A percentile compares a stretch with the other conserved stretches of the same genome.
Conservation (phyloP, 2,329 filamentous ascomycete genomes). For the Colletotrichum sp. region DNA sequence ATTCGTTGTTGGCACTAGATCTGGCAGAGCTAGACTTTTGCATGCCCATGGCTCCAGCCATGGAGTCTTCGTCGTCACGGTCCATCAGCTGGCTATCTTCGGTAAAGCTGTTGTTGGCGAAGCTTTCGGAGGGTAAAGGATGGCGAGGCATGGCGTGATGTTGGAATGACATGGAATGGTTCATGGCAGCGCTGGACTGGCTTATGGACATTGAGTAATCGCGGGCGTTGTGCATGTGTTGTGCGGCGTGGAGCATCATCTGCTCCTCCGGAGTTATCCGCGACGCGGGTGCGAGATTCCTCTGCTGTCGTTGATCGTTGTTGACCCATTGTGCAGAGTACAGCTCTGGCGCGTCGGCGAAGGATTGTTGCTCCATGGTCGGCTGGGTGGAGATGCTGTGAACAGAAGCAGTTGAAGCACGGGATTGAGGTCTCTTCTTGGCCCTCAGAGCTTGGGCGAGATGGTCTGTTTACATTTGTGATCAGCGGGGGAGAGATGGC, state of each 20-base stretch:
- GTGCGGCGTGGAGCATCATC: conserved; percentile 58
- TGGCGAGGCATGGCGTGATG: conserved; percentile 49
- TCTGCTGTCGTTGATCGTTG: conserved; percentile 47
- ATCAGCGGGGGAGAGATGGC: conserved; percentile 29
- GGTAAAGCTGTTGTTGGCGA: conserved; percentile 58
- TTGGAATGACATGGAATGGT: conserved; percentile 28
- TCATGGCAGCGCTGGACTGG: conserved; percentile 30
- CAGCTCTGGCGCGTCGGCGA: conserved; percentile 46
- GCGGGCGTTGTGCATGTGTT: conserved; percentile 57
- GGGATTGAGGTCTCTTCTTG: conserved; percentile 57
- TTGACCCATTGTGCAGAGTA: conserved; percentile 56
- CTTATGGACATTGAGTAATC: conserved; percentile 50
- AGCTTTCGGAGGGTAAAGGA: conserved; percentile 59
- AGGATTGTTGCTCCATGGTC: conserved; percentile 52
- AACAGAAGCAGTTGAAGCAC: conserved; percentile 61
- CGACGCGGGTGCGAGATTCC: conserved; percentile 45
- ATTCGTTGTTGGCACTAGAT: conserved; percentile 79
- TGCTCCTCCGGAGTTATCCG: conserved; percentile 64
- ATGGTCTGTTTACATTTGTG: conserved; percentile 28
- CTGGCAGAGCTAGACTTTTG: conserved; percentile 63
- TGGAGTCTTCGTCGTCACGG: conserved; percentile 63
- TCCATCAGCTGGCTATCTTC: conserved; percentile 68
- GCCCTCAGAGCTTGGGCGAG: conserved; percentile 40
- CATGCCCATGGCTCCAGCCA: conserved; percentile 47
- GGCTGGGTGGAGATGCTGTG: conserved; percentile 59